phyloP scores from a whole-genome alignment of 2,329 filamentous ascomycete genomes.

The Colletotrichum destructivum region DNA sequence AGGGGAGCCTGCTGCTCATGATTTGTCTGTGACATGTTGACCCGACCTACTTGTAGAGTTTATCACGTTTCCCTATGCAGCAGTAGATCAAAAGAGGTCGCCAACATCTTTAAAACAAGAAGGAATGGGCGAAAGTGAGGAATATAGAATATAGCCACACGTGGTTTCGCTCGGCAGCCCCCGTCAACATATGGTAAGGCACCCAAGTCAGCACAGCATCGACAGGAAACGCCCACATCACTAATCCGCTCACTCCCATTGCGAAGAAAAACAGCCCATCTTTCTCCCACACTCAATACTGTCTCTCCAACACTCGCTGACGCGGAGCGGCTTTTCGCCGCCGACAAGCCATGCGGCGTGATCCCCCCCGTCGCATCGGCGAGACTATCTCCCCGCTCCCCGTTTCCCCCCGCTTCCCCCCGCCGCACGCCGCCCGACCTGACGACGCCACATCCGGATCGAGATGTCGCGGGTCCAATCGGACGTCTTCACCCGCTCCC shows the following conservation, averaged over 20 bases:
- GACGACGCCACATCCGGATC: background rate
- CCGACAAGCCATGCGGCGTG: background rate
- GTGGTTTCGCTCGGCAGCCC: background rate
- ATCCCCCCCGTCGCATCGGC: background rate
- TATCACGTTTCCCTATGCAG: background rate
- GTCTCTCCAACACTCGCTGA: background rate
- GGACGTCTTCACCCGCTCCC: background rate
- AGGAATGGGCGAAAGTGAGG: background rate
- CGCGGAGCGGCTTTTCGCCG: background rate
- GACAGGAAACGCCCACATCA: background rate
- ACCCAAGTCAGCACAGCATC: background rate
- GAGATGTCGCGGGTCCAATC: background rate
- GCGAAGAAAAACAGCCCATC: no score
- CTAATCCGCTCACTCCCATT: no score
- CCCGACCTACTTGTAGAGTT: background rate
- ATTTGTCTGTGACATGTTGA: background rate
- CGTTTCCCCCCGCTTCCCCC: background rate
- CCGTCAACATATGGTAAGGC: background rate
- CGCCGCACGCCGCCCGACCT: background rate
- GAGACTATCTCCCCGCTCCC: conserved; percentile 2
- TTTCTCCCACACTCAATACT: background rate
- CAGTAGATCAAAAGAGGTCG: background rate
- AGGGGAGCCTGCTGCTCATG: background rate
- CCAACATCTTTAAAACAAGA: background rate
- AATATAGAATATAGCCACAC: no score